Conservation (phyloP, 2,329 filamentous ascomycete genomes). For the Calonectria crousiana region DNA sequence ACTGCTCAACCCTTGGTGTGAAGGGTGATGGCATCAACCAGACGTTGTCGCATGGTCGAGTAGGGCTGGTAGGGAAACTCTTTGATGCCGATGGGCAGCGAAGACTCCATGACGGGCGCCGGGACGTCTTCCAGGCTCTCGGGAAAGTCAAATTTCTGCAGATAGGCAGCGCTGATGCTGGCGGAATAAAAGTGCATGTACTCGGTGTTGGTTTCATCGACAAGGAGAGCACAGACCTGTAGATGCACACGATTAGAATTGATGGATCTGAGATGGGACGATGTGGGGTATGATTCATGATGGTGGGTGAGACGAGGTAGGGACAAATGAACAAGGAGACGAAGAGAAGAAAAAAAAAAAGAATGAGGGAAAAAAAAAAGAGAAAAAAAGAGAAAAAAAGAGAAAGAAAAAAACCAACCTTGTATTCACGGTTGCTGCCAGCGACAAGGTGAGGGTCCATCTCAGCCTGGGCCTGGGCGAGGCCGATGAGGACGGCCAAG, state of each 20-base stretch:
- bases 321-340: background rate
- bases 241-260: background rate
- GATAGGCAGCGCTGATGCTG: constrained; percentile 29
- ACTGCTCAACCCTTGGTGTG: background rate
- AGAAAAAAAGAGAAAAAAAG: background rate
- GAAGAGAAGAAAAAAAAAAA: background rate
- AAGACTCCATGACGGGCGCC: background rate
- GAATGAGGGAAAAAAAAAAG: background rate
- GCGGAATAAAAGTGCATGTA: constrained; percentile 39
- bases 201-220: constrained; percentile 35
- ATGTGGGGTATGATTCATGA: background rate
- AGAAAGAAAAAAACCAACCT: constrained; percentile 21
- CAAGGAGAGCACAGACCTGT: constrained; percentile 33
- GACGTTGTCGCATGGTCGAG: constrained; percentile 28
- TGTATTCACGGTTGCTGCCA: constrained; percentile 24
- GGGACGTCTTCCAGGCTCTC: constrained; percentile 7
- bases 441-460: background rate
- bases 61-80: constrained; percentile 34
- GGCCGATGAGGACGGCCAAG: constrained; percentile 37
- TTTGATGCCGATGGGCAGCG: constrained; percentile 24
- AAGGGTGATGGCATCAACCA: constrained; percentile 16
- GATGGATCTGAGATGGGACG: background rate
- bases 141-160: constrained; percentile 42
- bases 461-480: constrained; percentile 41
- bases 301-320: background rate